Evolutionary conservation across 2,329 filamentous ascomycete species (phyloP).

Genomic region (Penicillium sp.): DNA sequence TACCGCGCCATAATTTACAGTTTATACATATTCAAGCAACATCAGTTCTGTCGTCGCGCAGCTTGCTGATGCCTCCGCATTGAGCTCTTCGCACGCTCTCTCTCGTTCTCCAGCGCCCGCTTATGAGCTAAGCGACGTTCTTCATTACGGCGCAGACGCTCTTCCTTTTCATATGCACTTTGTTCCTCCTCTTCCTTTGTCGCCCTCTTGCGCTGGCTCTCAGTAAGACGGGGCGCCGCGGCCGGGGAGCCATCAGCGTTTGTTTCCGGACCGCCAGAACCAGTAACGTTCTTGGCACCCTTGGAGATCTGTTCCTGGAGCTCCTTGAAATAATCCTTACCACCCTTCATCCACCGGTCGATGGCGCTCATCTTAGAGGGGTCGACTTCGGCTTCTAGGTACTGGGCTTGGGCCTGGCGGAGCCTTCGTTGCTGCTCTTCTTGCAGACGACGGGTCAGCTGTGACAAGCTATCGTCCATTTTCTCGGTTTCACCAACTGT

Average conservation of each 20-base stretch:
- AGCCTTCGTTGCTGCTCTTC: neutral
- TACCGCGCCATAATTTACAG: constrained; percentile 26
- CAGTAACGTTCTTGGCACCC: constrained; percentile 22
- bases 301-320: constrained; percentile 22
- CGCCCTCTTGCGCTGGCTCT: constrained; percentile 32
- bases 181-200: constrained; percentile 32
- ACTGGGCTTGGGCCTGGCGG: neutral
- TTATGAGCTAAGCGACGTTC: constrained; percentile 30
- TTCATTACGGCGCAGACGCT: constrained; percentile 38
- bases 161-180: constrained; percentile 27
- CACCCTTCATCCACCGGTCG: constrained; percentile 36
- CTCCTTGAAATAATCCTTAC: constrained; percentile 28
- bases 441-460: neutral
- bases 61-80: constrained; percentile 12
- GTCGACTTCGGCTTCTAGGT: neutral
- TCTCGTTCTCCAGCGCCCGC: constrained; percentile 24
- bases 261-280: constrained; percentile 18
- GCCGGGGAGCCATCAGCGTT: constrained; percentile 19
- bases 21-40: constrained; percentile 18
- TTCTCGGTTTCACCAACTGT: neutral
- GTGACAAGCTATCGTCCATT: neutral
- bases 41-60: constrained; percentile 11
- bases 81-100: constrained; percentile 21
- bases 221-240: constrained; percentile 25
- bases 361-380: constrained; percentile 28